Evolutionary conservation across 345 rosid species (phyloP).

Genomic region (Rhodamnia rubescens): DNA sequence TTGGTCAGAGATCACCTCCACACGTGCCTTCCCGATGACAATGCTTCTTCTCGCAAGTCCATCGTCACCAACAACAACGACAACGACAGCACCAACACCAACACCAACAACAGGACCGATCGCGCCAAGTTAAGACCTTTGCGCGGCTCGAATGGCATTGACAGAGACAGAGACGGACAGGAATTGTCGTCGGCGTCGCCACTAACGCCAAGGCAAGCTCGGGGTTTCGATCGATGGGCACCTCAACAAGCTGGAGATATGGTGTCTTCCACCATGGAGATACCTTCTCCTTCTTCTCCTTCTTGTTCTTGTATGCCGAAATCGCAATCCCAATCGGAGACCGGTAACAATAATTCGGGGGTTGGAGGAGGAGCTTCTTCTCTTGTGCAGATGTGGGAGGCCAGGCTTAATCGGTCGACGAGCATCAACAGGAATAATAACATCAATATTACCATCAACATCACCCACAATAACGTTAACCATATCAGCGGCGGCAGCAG

Average conservation of each 20-base stretch:
- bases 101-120: background rate
- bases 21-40: constrained; percentile 11
- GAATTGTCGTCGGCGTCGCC: background rate
- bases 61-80: background rate
- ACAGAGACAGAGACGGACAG: background rate
- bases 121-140: background rate
- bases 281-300: background rate
- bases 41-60: background rate
- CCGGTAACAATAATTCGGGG: background rate
- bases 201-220: constrained; percentile 7
- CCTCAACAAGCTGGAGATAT: constrained; percentile 29
- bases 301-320: background rate
- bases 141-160: background rate
- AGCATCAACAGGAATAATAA: constrained; percentile 15
- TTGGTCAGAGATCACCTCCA: constrained; percentile 53
- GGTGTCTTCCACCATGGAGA: constrained; percentile 17
- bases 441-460: background rate
- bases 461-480: background rate
- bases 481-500: background rate
- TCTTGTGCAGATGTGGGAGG: constrained; percentile 91
- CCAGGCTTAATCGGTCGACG: constrained; percentile 33
- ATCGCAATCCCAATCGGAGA: constrained; percentile 4
- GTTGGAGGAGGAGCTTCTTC: constrained; percentile 50
- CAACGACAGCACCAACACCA: background rate
- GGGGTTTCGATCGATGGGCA: constrained; percentile 29